phyloP scores from a whole-genome alignment of 108 stramenopile genomes.

The Cylindrotheca fusiformis region DNA sequence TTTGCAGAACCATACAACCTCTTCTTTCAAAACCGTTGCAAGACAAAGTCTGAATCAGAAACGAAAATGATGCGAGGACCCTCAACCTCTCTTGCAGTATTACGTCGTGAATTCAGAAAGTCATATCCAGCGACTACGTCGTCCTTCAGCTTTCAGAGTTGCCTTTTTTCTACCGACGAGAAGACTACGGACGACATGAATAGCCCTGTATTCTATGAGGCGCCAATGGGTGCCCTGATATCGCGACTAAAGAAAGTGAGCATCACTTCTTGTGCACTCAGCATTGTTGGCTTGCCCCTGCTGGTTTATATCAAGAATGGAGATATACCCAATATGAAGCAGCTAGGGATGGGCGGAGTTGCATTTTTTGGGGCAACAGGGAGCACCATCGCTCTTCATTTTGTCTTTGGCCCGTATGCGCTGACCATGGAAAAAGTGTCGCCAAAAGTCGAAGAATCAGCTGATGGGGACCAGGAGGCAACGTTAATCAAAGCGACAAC shows the following conservation, averaged over 20 bases:
- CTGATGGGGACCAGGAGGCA: slow-evolving; percentile 8
- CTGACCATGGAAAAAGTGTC: slow-evolving; percentile 48
- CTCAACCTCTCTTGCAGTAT: too few relatives aligned
- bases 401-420: slow-evolving; percentile 83
- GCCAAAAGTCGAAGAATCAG: background rate
- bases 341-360: slow-evolving; percentile 57
- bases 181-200: background rate
- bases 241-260: slow-evolving; percentile 73
- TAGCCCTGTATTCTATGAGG: slow-evolving; percentile 47
- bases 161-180: background rate
- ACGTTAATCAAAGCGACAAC: slow-evolving; percentile 45
- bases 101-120: too few relatives aligned
- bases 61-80: too few relatives aligned
- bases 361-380: slow-evolving; percentile 73
- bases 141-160: too few relatives aligned
- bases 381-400: slow-evolving; percentile 68
- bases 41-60: too few relatives aligned
- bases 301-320: slow-evolving; percentile 46
- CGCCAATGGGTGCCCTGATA: slow-evolving; percentile 66
- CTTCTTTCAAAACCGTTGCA: too few relatives aligned
- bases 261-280: slow-evolving; percentile 61
- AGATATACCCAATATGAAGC: slow-evolving; percentile 56
- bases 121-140: too few relatives aligned
- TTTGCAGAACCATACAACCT: too few relatives aligned
- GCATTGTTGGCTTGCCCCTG: slow-evolving; percentile 67